These are phyloP conservation scores for Nectriaceae sp. DNA, from an alignment of 2,329 filamentous ascomycete species.

Conservation along the genomic window DNA sequence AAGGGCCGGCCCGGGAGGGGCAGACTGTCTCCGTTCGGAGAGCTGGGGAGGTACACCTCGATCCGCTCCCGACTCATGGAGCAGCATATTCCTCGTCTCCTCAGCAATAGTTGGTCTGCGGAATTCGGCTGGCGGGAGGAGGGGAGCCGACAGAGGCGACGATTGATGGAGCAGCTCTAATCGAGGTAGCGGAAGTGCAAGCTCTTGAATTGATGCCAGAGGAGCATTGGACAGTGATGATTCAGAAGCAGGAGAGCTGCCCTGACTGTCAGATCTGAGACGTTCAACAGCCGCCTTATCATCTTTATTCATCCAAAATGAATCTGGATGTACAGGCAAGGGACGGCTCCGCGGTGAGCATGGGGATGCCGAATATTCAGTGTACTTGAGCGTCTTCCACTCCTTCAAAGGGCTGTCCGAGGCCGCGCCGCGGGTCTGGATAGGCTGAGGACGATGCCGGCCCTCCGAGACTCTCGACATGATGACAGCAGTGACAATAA, in stretches of 20 bases:
- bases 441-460: slow-evolving; percentile 23
- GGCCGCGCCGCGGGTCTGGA: slow-evolving; percentile 20
- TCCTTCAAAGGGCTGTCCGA: slow-evolving; percentile 13
- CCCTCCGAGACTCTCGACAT: slow-evolving; percentile 21
- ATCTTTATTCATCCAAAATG: slow-evolving; percentile 15
- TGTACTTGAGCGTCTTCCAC: slow-evolving; percentile 20
- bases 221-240: slow-evolving; percentile 10
- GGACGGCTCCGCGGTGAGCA: slow-evolving; percentile 21
- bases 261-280: slow-evolving; percentile 8
- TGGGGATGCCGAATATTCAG: slow-evolving; percentile 21
- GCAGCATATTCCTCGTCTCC: slow-evolving; percentile 19
- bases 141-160: slow-evolving; percentile 24
- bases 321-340: slow-evolving; percentile 18
- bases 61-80: slow-evolving; percentile 10
- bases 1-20: slow-evolving; percentile 14
- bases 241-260: slow-evolving; percentile 10
- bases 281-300: slow-evolving; percentile 19
- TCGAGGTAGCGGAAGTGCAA: slow-evolving; percentile 11
- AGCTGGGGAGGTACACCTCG: neutral
- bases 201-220: slow-evolving; percentile 18
- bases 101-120: slow-evolving; percentile 19
- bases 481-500: neutral
- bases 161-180: slow-evolving; percentile 8
- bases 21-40: slow-evolving; percentile 22
- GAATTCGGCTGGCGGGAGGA: slow-evolving; percentile 9